Conservation (phyloP, 495 filamentous ascomycete species). For the Rhypophila decipiens region DNA sequence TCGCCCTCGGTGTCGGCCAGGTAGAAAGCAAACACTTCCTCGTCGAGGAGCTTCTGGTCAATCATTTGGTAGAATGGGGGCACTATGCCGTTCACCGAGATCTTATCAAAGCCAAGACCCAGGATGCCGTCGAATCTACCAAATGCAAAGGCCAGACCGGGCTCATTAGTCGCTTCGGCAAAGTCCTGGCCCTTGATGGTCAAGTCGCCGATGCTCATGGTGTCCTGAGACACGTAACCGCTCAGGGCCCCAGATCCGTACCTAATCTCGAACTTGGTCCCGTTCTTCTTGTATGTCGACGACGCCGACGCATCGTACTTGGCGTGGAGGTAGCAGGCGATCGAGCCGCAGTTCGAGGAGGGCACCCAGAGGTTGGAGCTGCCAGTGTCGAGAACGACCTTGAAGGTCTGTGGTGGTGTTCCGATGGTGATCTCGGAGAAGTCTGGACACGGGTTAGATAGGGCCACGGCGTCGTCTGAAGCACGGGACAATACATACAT, state of each 20-base stretch:
- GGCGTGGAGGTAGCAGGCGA: constrained; percentile 94
- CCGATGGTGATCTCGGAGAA: constrained; percentile 95
- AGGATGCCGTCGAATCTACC: constrained; percentile 97
- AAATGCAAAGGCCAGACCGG: constrained; percentile 95
- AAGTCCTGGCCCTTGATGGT: constrained; percentile 84
- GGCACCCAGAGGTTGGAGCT: constrained; percentile 99
- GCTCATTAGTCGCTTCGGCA: constrained; percentile 90
- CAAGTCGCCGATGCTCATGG: constrained; percentile 79
- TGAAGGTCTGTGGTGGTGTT: constrained; percentile 89
- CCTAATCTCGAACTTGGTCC: constrained; percentile 82
- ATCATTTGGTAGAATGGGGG: constrained; percentile 97
- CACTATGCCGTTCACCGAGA: constrained; percentile 90
- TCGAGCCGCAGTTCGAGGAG: constrained; percentile 81
- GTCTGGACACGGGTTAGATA: constrained; percentile 47
- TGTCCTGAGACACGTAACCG: constrained; percentile 89
- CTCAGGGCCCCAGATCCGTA: constrained; percentile 95
- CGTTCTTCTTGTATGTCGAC: constrained; percentile 90
- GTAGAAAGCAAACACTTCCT: constrained; percentile 95
- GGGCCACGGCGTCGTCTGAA: neutral
- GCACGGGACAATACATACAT: constrained; percentile 54
- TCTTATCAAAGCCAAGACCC: constrained; percentile 88
- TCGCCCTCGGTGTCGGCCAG: constrained; percentile 67
- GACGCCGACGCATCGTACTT: constrained; percentile 93
- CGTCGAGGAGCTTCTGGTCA: constrained; percentile 80
- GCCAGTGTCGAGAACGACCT: constrained; percentile 97